Conservation (phyloP, 2,329 filamentous ascomycete genomes). For the Emmonsiellopsis sp. region DNA sequence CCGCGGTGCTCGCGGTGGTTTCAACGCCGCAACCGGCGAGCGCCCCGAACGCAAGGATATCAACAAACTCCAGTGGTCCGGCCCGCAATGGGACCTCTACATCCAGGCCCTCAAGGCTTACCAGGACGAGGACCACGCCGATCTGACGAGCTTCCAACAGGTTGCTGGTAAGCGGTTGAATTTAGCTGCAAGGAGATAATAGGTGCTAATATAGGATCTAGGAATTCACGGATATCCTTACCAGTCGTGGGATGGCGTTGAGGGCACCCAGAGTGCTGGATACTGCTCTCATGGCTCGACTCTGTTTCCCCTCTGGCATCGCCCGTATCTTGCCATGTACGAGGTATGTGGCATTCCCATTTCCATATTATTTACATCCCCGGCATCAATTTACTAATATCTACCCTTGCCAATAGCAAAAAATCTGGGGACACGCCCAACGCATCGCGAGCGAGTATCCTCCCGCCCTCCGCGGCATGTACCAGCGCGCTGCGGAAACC, state of each 20-base stretch:
- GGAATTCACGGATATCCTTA: constrained; percentile 74
- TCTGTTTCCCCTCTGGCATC: constrained; percentile 75
- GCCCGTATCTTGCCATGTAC: constrained; percentile 62
- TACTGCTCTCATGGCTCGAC: constrained; percentile 71
- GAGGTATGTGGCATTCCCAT: constrained; percentile 35
- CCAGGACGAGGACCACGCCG: constrained; percentile 56
- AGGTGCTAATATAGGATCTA: constrained; percentile 22
- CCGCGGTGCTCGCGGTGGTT: constrained; percentile 17
- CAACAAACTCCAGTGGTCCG: constrained; percentile 53
- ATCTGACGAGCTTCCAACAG: constrained; percentile 66
- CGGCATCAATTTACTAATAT: background rate
- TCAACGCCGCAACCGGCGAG: constrained; percentile 20
- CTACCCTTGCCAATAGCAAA: constrained; percentile 21
- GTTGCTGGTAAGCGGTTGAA: constrained; percentile 53
- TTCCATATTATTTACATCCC: background rate
- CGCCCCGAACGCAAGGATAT: constrained; percentile 54
- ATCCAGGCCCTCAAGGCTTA: constrained; percentile 65
- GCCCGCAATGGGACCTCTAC: constrained; percentile 62
- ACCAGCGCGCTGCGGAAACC: constrained; percentile 34
- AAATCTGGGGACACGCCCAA: constrained; percentile 30
- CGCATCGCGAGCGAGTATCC: constrained; percentile 34
- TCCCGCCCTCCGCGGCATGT: constrained; percentile 39
- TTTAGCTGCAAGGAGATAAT: background rate
- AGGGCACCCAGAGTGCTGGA: constrained; percentile 47
- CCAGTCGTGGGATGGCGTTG: constrained; percentile 46